A percentile compares a stretch with the other conserved stretches of the same genome.
Conservation (phyloP, 192 early-diverging fungal species). For the Entrophospora sp. region DNA sequence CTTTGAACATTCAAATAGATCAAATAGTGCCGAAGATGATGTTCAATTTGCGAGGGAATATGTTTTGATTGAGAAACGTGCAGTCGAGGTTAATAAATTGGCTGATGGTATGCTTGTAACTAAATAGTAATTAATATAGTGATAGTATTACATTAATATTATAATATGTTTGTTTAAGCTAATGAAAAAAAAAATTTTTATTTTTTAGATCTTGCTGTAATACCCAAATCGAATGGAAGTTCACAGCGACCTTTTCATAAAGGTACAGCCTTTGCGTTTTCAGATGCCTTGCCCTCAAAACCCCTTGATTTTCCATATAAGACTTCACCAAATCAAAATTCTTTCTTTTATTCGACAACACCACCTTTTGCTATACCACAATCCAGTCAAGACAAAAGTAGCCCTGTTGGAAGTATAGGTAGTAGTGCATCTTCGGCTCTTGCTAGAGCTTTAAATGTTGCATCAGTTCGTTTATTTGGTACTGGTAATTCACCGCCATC, state of each 20-base stretch:
- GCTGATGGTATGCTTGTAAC: slow-evolving; percentile 66
- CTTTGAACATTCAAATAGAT: slow-evolving; percentile 6
- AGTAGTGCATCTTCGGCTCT: slow-evolving; percentile 38
- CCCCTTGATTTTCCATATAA: slow-evolving; percentile 20
- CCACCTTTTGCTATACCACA: slow-evolving; percentile 34
- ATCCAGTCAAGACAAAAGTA: slow-evolving; percentile 20
- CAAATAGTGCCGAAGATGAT: slow-evolving; percentile 39
- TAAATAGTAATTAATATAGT: too few species aligned
- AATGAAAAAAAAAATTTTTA: too few species aligned
- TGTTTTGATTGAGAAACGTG: slow-evolving; percentile 62
- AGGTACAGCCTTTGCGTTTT: background rate
- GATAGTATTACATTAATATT: too few species aligned
- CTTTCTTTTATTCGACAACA: slow-evolving; percentile 27
- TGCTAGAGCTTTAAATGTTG: slow-evolving; percentile 45
- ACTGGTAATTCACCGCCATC: slow-evolving; percentile 40
- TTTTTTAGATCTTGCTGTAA: too few species aligned
- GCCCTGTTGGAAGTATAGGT: slow-evolving; percentile 26
- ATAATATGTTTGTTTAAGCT: too few species aligned
- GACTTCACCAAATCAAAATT: slow-evolving; percentile 17
- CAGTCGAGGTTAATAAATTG: slow-evolving; percentile 65
- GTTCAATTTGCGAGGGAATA: slow-evolving; percentile 57
- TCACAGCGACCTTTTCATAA: too few species aligned
- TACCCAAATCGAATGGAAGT: too few species aligned
- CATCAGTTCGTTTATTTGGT: slow-evolving; percentile 46
- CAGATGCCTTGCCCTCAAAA: background rate